These are phyloP conservation scores for Nitzschia sp. DNA, from an alignment of 108 stramenopile species.

Conservation along the genomic window DNA sequence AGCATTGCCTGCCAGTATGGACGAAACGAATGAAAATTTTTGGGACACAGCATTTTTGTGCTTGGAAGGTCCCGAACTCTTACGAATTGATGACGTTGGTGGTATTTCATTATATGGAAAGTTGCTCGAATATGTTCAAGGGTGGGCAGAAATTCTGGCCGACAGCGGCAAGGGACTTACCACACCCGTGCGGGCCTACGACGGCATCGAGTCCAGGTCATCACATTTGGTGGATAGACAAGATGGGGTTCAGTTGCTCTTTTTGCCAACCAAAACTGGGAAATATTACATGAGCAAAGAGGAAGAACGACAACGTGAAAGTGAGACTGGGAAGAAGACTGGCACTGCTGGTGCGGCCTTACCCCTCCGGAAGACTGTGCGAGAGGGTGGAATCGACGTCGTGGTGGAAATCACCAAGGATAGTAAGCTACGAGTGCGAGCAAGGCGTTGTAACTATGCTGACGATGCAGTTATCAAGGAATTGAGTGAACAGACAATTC, in stretches of 20 bases:
- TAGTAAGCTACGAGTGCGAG: constrained; percentile 68
- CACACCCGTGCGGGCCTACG: constrained; percentile 60
- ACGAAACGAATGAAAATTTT: constrained; percentile 28
- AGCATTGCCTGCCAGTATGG: constrained; percentile 19
- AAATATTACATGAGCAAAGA: constrained; percentile 60
- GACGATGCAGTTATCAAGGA: constrained; percentile 74
- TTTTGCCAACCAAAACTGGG: constrained; percentile 74
- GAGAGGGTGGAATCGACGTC: constrained; percentile 80
- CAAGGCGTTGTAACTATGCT: constrained; percentile 77
- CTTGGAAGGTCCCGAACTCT: constrained; percentile 78
- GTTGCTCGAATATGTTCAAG: constrained; percentile 59
- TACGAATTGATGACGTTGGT: constrained; percentile 39
- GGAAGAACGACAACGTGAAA: constrained; percentile 62
- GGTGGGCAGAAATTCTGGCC: constrained; percentile 63
- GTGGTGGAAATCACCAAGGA: constrained; percentile 62
- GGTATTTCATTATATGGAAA: constrained; percentile 6
- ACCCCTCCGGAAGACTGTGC: constrained; percentile 1
- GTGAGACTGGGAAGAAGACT: not conserved
- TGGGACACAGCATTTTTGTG: constrained; percentile 76
- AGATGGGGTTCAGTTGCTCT: constrained; percentile 62
- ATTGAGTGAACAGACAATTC: constrained; percentile 72
- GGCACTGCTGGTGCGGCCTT: constrained; percentile 1
- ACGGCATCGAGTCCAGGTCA: constrained; percentile 7
- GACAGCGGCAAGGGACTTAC: constrained; percentile 66
- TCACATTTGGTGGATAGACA: constrained; percentile 22